Evolutionary conservation across 495 filamentous ascomycete species (phyloP).

Genomic region (Podospora bellae-mahoneyi): DNA sequence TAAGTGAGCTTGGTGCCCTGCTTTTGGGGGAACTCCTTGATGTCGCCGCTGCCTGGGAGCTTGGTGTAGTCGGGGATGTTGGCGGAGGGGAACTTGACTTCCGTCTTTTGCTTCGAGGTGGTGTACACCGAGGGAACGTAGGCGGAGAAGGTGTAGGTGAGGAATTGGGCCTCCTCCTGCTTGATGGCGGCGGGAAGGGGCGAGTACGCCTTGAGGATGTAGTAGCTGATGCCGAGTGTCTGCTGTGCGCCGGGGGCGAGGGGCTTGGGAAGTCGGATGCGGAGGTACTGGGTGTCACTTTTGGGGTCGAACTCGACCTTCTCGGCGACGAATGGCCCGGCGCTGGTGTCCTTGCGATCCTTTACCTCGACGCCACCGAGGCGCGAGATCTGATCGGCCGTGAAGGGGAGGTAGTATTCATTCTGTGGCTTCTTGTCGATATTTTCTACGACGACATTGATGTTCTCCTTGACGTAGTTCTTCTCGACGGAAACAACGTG

Average conservation of each 20-base stretch:
- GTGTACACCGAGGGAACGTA: constrained; percentile 77
- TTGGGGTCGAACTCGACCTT: constrained; percentile 59
- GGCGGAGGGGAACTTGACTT: constrained; percentile 78
- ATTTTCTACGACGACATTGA: constrained; percentile 95
- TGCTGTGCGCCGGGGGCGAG: constrained; percentile 71
- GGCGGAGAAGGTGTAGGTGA: constrained; percentile 78
- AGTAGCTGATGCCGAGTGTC: constrained; percentile 83
- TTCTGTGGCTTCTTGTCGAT: constrained; percentile 65
- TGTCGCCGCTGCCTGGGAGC: constrained; percentile 60
- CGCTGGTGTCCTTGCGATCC: constrained; percentile 75
- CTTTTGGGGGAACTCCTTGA: constrained; percentile 67
- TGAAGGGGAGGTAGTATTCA: constrained; percentile 88
- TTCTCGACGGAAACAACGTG: constrained; percentile 91
- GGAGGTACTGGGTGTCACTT: constrained; percentile 78
- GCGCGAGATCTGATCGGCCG: constrained; percentile 63
- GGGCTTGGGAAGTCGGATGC: constrained; percentile 69
- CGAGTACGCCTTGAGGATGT: constrained; percentile 65
- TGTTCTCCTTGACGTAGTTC: constrained; percentile 77
- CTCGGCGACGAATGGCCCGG: constrained; percentile 64
- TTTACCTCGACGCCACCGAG: constrained; percentile 85
- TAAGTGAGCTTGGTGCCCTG: constrained; percentile 85
- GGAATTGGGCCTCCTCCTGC: constrained; percentile 80
- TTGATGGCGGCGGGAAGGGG: constrained; percentile 77
- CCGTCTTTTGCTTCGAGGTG: constrained; percentile 91
- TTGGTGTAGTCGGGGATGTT: constrained; percentile 82